phyloP scores from a whole-genome alignment of 2,329 filamentous ascomycete species.

The Calonectria hongkongensis region DNA sequence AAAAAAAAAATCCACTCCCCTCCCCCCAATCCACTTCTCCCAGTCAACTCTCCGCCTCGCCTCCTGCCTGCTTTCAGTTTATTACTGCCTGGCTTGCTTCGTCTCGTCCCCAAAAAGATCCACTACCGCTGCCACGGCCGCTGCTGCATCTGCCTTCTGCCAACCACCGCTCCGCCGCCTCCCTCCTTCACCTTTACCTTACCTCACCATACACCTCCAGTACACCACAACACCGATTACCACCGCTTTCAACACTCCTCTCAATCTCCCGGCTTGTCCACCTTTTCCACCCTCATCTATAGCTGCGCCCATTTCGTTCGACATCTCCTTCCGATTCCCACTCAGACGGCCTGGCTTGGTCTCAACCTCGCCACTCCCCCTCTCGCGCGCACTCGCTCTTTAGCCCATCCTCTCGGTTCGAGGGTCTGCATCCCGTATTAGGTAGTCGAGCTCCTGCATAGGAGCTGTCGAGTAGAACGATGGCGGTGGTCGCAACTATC shows the following conservation, averaged over 20 bases:
- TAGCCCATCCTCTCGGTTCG: constrained; percentile 50
- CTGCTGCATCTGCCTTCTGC: constrained; percentile 37
- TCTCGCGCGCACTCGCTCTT: constrained; percentile 50
- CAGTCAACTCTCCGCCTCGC: constrained; percentile 33
- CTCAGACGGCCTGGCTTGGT: constrained; percentile 39
- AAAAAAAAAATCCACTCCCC: constrained; percentile 29
- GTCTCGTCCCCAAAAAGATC: constrained; percentile 34
- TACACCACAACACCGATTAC: constrained; percentile 33
- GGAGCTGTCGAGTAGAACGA: constrained; percentile 64
- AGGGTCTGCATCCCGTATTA: constrained; percentile 49
- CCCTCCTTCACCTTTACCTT: constrained; percentile 40
- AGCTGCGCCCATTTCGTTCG: constrained; percentile 28
- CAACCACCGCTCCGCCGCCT: constrained; percentile 37
- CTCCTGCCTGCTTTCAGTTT: constrained; percentile 36
- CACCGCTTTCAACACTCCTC: constrained; percentile 23
- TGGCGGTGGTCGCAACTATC: constrained; percentile 79
- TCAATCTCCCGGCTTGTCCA: constrained; percentile 29
- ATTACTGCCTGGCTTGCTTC: constrained; percentile 37
- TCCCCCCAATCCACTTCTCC: constrained; percentile 32
- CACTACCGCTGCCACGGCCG: constrained; percentile 38
- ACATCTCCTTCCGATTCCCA: constrained; percentile 43
- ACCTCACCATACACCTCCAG: constrained; percentile 39
- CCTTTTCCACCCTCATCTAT: constrained; percentile 19
- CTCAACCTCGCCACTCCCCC: constrained; percentile 38
- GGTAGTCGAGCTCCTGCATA: constrained; percentile 59